Evolutionary conservation across 768 basidiomycete species (phyloP).

Genomic region (Porphyrellus cyaneotinctus): DNA sequence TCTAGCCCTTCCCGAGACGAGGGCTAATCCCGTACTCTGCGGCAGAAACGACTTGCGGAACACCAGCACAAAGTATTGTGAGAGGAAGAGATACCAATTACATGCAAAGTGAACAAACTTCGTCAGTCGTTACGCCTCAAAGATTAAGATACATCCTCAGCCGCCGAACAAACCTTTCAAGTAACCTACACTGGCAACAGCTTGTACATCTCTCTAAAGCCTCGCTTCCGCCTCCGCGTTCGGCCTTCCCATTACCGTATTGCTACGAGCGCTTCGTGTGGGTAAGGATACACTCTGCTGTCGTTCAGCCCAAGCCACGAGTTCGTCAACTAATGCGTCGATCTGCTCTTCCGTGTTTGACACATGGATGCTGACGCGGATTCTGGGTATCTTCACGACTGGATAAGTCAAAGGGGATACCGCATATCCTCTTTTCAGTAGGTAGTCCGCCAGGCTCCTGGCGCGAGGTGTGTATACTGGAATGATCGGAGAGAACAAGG

Average conservation of each 20-base stretch:
- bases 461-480: constrained; percentile 16
- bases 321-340: constrained; percentile 3
- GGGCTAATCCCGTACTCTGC: no score
- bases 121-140: no score
- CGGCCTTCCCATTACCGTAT: not conserved
- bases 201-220: constrained; percentile 6
- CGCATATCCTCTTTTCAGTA: constrained; percentile 14
- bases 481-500: constrained; percentile 18
- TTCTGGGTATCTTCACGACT: constrained; percentile 12
- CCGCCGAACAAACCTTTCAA: no score
- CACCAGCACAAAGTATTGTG: no score
- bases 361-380: constrained; percentile 18
- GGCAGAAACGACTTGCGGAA: no score
- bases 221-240: constrained; percentile 6
- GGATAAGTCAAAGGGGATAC: constrained; percentile 11
- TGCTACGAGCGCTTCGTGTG: not conserved
- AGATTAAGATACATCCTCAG: no score
- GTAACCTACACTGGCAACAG: no score
- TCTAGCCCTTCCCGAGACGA: no score
- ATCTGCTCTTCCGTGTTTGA: constrained; percentile 19
- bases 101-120: no score
- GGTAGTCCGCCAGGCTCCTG: constrained; percentile 10
- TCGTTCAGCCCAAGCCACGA: constrained; percentile 11
- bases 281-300: not conserved
- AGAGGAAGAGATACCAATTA: no score